Evolutionary conservation across 371 early-diverging fungal genomes (phyloP).

Genomic region (Batkoa obscura): DNA sequence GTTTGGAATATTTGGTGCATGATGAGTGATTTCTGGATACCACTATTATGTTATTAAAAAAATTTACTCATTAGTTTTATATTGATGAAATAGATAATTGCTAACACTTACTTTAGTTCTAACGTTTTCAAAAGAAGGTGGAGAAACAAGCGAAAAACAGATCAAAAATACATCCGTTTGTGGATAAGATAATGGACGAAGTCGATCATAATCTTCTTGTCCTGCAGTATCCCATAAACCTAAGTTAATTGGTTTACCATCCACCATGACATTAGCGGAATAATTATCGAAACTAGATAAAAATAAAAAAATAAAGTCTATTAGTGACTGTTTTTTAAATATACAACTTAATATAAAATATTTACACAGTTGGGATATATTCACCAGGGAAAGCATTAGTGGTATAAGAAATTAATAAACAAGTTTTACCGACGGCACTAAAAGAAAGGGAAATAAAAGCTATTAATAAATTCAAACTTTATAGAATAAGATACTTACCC

Average conservation of each 20-base stretch:
- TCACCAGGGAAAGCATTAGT: conserved; percentile 96
- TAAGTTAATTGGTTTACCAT: conserved; percentile 84
- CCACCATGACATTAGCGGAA: conserved; percentile 83
- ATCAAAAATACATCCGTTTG: conserved; percentile 86
- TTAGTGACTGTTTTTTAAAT: too few relatives aligned
- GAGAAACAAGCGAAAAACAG: conserved; percentile 72
- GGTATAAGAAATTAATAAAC: conserved; percentile 86
- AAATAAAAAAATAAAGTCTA: too few relatives aligned
- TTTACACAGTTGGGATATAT: conserved; percentile 95
- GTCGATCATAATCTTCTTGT: conserved; percentile 94
- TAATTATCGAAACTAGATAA: conserved; percentile 83
- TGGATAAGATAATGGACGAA: conserved; percentile 86
- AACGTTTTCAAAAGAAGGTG: conserved; percentile 85
- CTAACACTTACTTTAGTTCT: conserved; percentile 39
- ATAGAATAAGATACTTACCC: conserved; percentile 37
- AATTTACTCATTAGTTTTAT: background rate
- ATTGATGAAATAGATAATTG: background rate
- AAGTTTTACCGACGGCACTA: conserved; percentile 67
- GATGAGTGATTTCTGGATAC: conserved; percentile 89
- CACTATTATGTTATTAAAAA: conserved; percentile 30
- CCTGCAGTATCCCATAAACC: conserved; percentile 98
- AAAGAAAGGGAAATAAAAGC: background rate
- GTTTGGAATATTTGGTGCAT: conserved; percentile 84
- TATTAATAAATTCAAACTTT: background rate
- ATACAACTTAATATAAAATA: conserved; percentile 1